Percentiles rank a stretch among this genome's conserved stretches.
Evolutionary conservation across 2,329 filamentous ascomycete species (phyloP).

Genomic region (Coniella vitis): DNA sequence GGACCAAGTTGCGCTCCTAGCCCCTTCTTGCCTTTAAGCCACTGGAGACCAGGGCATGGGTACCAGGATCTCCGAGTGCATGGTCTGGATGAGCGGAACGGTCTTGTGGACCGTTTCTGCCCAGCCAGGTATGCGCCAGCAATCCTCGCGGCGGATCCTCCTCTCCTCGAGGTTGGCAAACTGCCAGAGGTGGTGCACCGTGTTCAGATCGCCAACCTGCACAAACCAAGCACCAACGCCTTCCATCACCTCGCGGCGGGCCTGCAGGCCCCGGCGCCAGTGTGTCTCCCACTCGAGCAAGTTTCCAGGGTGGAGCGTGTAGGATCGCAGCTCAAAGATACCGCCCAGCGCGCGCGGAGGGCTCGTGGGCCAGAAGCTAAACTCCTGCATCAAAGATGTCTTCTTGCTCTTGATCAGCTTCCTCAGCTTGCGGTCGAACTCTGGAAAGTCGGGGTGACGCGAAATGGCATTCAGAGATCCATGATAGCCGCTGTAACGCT

Average conservation of each 20-base stretch:
- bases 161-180: constrained; percentile 95
- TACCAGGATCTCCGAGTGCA: constrained; percentile 90
- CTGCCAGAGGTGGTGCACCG: constrained; percentile 96
- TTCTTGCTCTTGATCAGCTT: constrained; percentile 77
- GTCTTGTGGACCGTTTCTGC: constrained; percentile 97
- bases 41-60: constrained; percentile 97
- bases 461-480: constrained; percentile 81
- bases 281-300: constrained; percentile 98
- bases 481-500: constrained; percentile 94
- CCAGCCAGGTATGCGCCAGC: constrained; percentile 94
- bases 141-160: constrained; percentile 83
- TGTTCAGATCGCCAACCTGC: constrained; percentile 95
- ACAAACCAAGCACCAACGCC: constrained; percentile 98
- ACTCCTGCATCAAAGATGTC: constrained; percentile 96
- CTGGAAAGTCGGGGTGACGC: constrained; percentile 72
- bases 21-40: constrained; percentile 42
- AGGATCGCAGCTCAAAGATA: constrained; percentile 91
- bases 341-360: constrained; percentile 84
- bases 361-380: constrained; percentile 98
- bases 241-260: constrained; percentile 94
- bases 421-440: constrained; percentile 80
- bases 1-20: not conserved
- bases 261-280: constrained; percentile 87
- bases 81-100: constrained; percentile 89
- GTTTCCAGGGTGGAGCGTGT: constrained; percentile 92